Conservation (phyloP, 805 yeast species). For the Lachancea fermentati region DNA sequence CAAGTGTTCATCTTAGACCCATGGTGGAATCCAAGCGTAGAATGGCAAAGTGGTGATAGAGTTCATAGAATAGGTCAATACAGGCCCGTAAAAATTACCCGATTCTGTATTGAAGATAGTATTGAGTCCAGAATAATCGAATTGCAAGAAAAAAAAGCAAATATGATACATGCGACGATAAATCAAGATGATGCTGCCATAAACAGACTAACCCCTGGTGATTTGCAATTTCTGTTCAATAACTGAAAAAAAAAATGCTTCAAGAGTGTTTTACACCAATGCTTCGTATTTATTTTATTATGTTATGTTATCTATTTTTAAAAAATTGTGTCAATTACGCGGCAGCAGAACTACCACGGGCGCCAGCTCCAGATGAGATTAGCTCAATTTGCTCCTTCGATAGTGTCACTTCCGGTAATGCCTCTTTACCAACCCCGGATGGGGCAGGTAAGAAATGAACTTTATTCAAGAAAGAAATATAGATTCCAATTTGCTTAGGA, state of each 20-base stretch:
- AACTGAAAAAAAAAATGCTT: too few species aligned
- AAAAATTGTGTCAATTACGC: constrained; percentile 6
- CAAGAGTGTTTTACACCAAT: too few species aligned
- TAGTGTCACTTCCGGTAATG: constrained; percentile 54
- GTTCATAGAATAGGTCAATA: constrained; percentile 96
- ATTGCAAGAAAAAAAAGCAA: constrained; percentile 94
- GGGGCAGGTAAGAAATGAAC: constrained; percentile 78
- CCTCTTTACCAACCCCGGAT: constrained; percentile 33
- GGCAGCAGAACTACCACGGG: constrained; percentile 60
- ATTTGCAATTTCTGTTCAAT: constrained; percentile 88
- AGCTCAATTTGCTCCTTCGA: constrained; percentile 51
- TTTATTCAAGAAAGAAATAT: constrained; percentile 71
- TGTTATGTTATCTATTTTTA: too few species aligned
- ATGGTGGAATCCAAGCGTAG: constrained; percentile 99
- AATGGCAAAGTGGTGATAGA: constrained; percentile 97
- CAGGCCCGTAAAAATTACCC: constrained; percentile 87
- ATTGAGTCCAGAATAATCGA: constrained; percentile 95
- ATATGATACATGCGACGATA: constrained; percentile 95
- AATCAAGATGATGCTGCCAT: constrained; percentile 91
- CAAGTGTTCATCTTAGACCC: constrained; percentile 95
- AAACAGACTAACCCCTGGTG: constrained; percentile 83
- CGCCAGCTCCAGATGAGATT: constrained; percentile 64
- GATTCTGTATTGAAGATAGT: constrained; percentile 93
- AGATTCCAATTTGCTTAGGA: constrained; percentile 58
- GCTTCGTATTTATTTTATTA: too few species aligned